Conservation (phyloP, 805 yeast species). For the Sugiyamaella qingdaonensis region DNA sequence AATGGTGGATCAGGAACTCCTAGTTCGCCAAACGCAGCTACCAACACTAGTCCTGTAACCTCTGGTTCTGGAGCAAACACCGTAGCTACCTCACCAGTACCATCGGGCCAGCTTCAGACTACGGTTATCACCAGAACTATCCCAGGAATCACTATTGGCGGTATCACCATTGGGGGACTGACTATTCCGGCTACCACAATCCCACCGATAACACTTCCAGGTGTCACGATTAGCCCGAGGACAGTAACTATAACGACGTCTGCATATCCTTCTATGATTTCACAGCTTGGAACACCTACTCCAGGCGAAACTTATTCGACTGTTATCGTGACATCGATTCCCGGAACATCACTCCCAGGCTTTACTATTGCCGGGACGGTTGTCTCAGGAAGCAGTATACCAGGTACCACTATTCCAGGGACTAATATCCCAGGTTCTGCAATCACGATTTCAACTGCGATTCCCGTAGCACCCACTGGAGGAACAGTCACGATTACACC, state of each 20-base stretch:
- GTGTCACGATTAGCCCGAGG: constrained; percentile 7
- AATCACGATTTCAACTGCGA: constrained; percentile 16
- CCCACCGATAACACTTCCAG: constrained; percentile 11
- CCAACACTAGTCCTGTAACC: no score
- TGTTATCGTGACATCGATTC: constrained; percentile 14
- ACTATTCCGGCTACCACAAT: constrained; percentile 10
- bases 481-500: neutral
- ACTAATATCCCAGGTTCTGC: constrained; percentile 19
- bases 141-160: neutral
- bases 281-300: neutral
- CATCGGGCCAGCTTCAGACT: neutral
- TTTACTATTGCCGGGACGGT: constrained; percentile 13
- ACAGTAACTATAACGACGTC: neutral
- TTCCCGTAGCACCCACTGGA: neutral
- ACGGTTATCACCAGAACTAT: constrained; percentile 1
- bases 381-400: constrained; percentile 6
- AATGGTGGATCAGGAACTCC: no score
- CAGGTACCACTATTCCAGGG: constrained; percentile 24
- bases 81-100: neutral
- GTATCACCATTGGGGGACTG: constrained; percentile 2
- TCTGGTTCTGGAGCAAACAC: neutral
- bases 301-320: constrained; percentile 2
- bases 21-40: no score
- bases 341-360: constrained; percentile 19
- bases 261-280: neutral